These are phyloP conservation scores for Neonectria coccinea DNA, from an alignment of 2,329 filamentous ascomycete genomes.

Conservation along the genomic window DNA sequence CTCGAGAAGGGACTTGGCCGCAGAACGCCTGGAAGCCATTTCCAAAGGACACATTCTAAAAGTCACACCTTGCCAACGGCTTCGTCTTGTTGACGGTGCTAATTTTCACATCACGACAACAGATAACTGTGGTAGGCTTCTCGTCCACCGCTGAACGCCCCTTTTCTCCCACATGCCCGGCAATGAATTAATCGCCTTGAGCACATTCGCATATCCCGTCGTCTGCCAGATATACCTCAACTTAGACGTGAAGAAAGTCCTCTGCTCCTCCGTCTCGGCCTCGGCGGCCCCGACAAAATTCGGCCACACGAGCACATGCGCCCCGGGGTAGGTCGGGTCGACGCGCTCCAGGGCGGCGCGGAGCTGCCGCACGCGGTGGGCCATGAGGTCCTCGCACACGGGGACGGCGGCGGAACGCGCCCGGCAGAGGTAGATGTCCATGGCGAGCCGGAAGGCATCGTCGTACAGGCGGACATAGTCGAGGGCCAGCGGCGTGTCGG, in stretches of 20 bases:
- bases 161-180: constrained; percentile 27
- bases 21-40: neutral
- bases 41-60: neutral
- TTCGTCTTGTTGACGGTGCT: neutral
- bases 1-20: neutral
- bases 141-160: constrained; percentile 25
- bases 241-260: constrained; percentile 14
- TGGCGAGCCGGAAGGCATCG: constrained; percentile 24
- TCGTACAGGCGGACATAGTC: constrained; percentile 23
- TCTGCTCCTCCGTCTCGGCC: constrained; percentile 4
- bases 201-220: constrained; percentile 27
- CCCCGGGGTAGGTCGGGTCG: constrained; percentile 21
- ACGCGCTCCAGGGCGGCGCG: constrained; percentile 7
- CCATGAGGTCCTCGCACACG: constrained; percentile 16
- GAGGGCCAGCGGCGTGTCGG: constrained; percentile 6
- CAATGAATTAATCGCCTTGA: constrained; percentile 26
- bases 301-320: constrained; percentile 28
- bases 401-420: constrained; percentile 17
- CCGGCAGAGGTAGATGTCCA: constrained; percentile 23
- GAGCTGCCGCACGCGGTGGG: constrained; percentile 13
- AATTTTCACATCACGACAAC: constrained; percentile 28
- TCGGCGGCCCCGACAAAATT: constrained; percentile 26
- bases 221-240: constrained; percentile 23
- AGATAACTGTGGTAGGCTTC: constrained; percentile 21
- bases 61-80: neutral